Conservation (phyloP, 805 yeast genomes). For the Teunomyces gatunensis region DNA sequence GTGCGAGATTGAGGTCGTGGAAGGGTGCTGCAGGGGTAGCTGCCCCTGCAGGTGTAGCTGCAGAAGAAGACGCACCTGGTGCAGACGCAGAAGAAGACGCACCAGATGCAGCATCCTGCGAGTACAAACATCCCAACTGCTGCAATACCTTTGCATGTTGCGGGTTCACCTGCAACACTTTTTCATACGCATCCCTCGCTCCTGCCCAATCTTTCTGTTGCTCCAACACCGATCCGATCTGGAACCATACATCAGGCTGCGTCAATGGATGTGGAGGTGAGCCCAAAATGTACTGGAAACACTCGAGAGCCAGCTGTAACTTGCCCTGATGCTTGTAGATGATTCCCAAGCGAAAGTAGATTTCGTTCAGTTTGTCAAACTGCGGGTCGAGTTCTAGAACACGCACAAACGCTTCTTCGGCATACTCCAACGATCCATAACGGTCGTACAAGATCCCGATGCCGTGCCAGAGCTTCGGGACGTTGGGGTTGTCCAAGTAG, state of each 20-base stretch:
- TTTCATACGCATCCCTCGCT: constrained; percentile 93
- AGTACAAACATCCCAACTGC: constrained; percentile 92
- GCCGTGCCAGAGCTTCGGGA: constrained; percentile 98
- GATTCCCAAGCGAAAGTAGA: constrained; percentile 93
- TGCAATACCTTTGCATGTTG: constrained; percentile 95
- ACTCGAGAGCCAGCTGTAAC: constrained; percentile 82
- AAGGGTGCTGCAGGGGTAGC: constrained; percentile 36
- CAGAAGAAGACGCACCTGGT: constrained; percentile 13
- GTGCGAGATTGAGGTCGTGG: constrained; percentile 80
- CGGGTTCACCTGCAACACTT: constrained; percentile 85
- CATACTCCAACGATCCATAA: constrained; percentile 93
- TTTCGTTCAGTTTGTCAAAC: constrained; percentile 94
- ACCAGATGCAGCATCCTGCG: constrained; percentile 45
- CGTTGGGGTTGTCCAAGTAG: constrained; percentile 88
- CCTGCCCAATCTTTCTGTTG: constrained; percentile 88
- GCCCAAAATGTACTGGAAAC: constrained; percentile 86
- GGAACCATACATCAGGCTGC: constrained; percentile 98
- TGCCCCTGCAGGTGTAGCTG: constrained; percentile 21
- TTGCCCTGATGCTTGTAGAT: constrained; percentile 94
- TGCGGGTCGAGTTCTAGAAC: constrained; percentile 94
- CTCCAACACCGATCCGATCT: constrained; percentile 93
- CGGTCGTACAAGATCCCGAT: constrained; percentile 95
- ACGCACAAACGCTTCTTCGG: constrained; percentile 97
- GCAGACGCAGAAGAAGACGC: neutral
- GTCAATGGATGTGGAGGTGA: constrained; percentile 95